These are phyloP conservation scores for Gossypium schwendimanii DNA, from an alignment of 441 rosid genomes.

Conservation along the genomic window DNA sequence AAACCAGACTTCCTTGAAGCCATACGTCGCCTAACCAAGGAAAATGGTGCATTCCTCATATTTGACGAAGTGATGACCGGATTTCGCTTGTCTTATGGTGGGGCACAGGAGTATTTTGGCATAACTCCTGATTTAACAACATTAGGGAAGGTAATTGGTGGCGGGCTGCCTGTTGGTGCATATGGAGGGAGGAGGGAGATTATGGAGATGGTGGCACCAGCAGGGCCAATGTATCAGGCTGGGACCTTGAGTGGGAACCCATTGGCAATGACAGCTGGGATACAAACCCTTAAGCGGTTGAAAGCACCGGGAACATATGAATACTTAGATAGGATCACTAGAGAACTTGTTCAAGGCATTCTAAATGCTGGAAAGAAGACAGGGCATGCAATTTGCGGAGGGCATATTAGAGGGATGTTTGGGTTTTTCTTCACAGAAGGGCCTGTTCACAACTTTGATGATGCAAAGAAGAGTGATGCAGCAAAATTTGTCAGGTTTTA, in stretches of 20 bases:
- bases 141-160: slow-evolving; percentile 90
- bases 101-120: slow-evolving; percentile 81
- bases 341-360: slow-evolving; percentile 62
- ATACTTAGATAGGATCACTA: slow-evolving; percentile 61
- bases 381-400: slow-evolving; percentile 82
- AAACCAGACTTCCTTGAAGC: slow-evolving; percentile 62
- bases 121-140: slow-evolving; percentile 76
- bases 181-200: slow-evolving; percentile 89
- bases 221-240: slow-evolving; percentile 96
- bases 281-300: slow-evolving; percentile 69
- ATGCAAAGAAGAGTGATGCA: slow-evolving; percentile 71
- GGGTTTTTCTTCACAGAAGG: slow-evolving; percentile 92
- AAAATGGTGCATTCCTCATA: slow-evolving; percentile 58
- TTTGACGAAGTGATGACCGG: slow-evolving; percentile 96
- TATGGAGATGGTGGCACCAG: slow-evolving; percentile 94
- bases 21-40: slow-evolving; percentile 46
- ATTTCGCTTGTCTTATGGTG: slow-evolving; percentile 78
- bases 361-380: slow-evolving; percentile 73
- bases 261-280: slow-evolving; percentile 87
- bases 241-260: slow-evolving; percentile 95
- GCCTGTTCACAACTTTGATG: slow-evolving; percentile 63
- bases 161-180: slow-evolving; percentile 93
- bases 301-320: slow-evolving; percentile 68
- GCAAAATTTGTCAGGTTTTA: slow-evolving; percentile 71
- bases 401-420: slow-evolving; percentile 71